phyloP scores from a whole-genome alignment of 352 stramenopile genomes.

The Hyaloperonospora arabidopsidis region DNA sequence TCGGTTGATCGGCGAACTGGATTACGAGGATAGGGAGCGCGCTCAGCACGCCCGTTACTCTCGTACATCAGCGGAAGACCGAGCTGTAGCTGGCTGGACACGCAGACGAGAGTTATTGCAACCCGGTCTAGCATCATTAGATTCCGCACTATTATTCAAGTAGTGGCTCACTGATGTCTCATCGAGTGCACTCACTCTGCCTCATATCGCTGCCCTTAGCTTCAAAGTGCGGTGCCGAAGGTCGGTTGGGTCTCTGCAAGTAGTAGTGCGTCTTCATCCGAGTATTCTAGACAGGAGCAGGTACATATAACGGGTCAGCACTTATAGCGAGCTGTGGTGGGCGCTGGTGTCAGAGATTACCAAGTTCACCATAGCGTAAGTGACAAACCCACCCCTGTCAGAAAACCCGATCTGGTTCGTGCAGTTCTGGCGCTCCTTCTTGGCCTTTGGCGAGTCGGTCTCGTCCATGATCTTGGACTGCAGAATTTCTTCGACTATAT shows the following conservation, averaged over 20 bases:
- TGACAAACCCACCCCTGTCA: slow-evolving; percentile 43
- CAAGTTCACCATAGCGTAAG: slow-evolving; percentile 11
- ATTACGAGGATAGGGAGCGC: no score
- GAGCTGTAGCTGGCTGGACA: no score
- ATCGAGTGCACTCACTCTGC: no score
- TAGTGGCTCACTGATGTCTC: no score
- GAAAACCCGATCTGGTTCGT: slow-evolving; percentile 46
- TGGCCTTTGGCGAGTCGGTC: slow-evolving; percentile 67
- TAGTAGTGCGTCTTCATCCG: slow-evolving; percentile 16
- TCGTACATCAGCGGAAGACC: no score
- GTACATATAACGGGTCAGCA: slow-evolving; percentile 11
- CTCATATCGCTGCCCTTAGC: no score
- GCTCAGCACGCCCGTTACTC: no score
- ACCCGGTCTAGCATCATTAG: no score
- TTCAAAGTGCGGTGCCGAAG: slow-evolving; percentile 12
- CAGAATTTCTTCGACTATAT: slow-evolving; percentile 98
- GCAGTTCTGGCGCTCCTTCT: slow-evolving; percentile 39
- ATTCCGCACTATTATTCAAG: no score
- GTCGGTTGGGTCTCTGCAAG: slow-evolving; percentile 9
- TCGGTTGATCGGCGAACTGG: no score
- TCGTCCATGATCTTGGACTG: slow-evolving; percentile 94
- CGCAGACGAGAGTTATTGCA: no score
- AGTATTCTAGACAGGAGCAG: slow-evolving; percentile 16
- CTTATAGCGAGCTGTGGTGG: slow-evolving; percentile 17
- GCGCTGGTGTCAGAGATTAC: slow-evolving; percentile 7